Evolutionary conservation across 805 yeast species (phyloP).

Genomic region (Candida patagonica): DNA sequence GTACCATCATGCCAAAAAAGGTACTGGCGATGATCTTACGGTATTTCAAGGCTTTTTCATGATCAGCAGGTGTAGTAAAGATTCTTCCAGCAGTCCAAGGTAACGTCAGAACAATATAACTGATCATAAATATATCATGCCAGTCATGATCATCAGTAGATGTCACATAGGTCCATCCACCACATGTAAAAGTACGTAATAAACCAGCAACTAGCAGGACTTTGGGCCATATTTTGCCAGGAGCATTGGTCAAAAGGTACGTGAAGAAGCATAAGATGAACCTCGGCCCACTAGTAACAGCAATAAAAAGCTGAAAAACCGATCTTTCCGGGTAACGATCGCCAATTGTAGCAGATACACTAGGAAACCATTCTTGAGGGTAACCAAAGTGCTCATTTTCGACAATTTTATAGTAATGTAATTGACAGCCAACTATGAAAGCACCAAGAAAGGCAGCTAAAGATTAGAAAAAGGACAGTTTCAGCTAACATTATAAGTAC

Average conservation of each 20-base stretch:
- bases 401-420: conserved; percentile 85
- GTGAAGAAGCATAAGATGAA: conserved; percentile 51
- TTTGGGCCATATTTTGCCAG: conserved; percentile 30
- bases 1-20: conserved; percentile 68
- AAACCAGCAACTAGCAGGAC: conserved; percentile 46
- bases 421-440: conserved; percentile 56
- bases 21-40: conserved; percentile 43
- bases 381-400: conserved; percentile 78
- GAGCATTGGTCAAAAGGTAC: conserved; percentile 32
- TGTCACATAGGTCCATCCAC: conserved; percentile 98
- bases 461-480: not conserved
- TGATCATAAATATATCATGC: conserved; percentile 93
- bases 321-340: conserved; percentile 95
- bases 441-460: conserved; percentile 66
- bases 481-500: conserved; percentile 1
- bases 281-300: conserved; percentile 88
- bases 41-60: conserved; percentile 34
- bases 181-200: conserved; percentile 87
- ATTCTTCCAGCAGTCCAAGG: conserved; percentile 80
- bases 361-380: conserved; percentile 98
- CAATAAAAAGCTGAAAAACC: conserved; percentile 82
- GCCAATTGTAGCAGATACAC: conserved; percentile 94
- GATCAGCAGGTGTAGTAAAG: conserved; percentile 39
- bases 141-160: conserved; percentile 95
- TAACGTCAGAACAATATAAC: conserved; percentile 76